These are phyloP conservation scores for Boletus coccyginus DNA, from an alignment of 768 basidiomycete genomes.

Conservation along the genomic window DNA sequence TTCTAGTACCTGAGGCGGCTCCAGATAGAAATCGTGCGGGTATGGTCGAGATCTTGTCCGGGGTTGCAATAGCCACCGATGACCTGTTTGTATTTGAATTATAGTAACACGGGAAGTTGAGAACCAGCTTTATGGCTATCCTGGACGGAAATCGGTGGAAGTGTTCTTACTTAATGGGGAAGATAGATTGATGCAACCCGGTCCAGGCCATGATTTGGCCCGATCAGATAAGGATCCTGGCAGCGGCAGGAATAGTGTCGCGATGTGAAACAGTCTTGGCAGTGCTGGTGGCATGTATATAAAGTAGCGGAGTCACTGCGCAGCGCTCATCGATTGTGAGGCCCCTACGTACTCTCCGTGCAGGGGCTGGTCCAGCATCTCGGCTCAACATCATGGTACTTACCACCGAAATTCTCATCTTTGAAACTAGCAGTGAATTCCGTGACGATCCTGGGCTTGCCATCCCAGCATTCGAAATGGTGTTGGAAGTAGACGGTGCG, in stretches of 20 bases:
- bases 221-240: no score
- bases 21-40: conserved; percentile 3
- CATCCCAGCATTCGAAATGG: conserved; percentile 5
- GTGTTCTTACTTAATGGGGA: not conserved
- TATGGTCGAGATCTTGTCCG: not conserved
- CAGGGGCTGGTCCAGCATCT: not conserved
- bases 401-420: conserved; percentile 25
- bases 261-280: not conserved
- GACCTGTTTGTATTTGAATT: conserved; percentile 1
- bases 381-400: conserved; percentile 4
- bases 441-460: conserved; percentile 3
- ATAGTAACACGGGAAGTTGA: conserved; percentile 2
- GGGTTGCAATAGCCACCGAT: not conserved
- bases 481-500: conserved; percentile 9
- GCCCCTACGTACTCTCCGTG: no score
- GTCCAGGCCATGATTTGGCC: no score
- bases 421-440: conserved; percentile 11
- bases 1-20: no score
- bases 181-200: not conserved
- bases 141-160: conserved; percentile 8
- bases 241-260: no score
- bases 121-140: not conserved
- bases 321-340: no score
- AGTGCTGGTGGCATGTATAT: not conserved
- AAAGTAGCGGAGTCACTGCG: not conserved